Base-by-base conservation (phyloP, 1,139 yeast genomes). In the Yamadazyma triangularis region DNA sequence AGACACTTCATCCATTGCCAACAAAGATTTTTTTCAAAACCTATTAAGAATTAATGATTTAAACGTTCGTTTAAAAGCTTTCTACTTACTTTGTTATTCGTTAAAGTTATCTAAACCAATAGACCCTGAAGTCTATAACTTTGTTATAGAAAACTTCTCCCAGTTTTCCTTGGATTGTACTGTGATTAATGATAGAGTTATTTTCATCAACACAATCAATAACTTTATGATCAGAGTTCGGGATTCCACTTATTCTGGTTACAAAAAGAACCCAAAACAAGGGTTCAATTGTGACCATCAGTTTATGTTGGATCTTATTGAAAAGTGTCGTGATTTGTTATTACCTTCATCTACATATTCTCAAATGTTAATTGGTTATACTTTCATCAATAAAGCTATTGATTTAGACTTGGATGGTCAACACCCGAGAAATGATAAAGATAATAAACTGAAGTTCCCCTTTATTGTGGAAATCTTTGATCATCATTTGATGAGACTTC, bases 261-360 rank as follows among this genome's bases (percentile, higher is more conserved):
- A 43, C 7, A 74, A 70, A 63, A 32, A 58, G 13, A n/a, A n/a
- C n/a, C n/a, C n/a, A n/a, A 36, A 48, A 2, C 49, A 45, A 3
- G 56, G 57, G 25, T n/a, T n/a, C n/a, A n/a, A n/a, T n/a, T n/a
- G n/a, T n/a, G n/a, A n/a, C n/a, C n/a, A n/a, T n/a, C n/a, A n/a
- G n/a, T n/a, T n/a, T n/a, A n/a, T n/a, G n/a, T n/a, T n/a, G n/a
- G 26, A 35, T 30, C 30, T 31, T 21, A 50, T 74, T 4, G 42
- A 47, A 6, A 64, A 67, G 36, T 41, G 79, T 11, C 56, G 55
- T 23, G 35, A 48, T 0, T 71, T 70, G 32, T 46, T 85, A 14
- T 59, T 65, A 8, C 89, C 94, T 0, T 85, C 86, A 1, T 62
- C 83, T 0, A 79, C 84, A 3, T 87, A 86, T 45, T 79, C 81